Base-by-base conservation (phyloP, 2,329 filamentous ascomycete species). In the Scedosporium apiospermum region DNA sequence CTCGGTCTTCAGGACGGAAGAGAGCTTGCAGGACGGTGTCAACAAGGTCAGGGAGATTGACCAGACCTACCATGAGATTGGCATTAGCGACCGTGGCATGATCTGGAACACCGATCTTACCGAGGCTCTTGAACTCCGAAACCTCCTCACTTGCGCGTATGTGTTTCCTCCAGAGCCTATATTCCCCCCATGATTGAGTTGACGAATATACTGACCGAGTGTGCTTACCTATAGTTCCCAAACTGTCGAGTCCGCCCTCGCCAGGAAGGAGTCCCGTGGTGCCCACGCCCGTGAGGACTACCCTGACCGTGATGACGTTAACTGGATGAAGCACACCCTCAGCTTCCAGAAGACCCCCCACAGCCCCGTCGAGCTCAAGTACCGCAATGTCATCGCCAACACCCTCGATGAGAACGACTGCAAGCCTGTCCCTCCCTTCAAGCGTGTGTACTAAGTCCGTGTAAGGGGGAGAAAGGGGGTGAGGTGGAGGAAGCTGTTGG, bases 281-380 rank as follows among this genome's bases (percentile, higher is more conserved):
- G 95, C 95, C 26, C 95, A 99, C 78, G 95, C 95, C 68, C 90
- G 95, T 68, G 95, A 99, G 82, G 95, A 99, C 75, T 98, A 77
- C 84, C 93, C 93, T 63, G 93, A 98, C 18, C 89, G 95, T 81
- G 91, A 98, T 73, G 95, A 99, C 74, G 83, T 88, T 77, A 89
- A 96, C 77, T 98, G 93, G 93, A 97, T 97, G 93, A 98, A 98
- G 88, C 95, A 99, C 85, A 96, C 91, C 57, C 85, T 99, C 65
- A 91, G 88, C 68, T 99, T 89, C 89, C 95, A 99, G 84, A 96
- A 91, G 88, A 76, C 88, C 73, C 90, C 93, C 41, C 93, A 98
- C 72, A 89, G 89, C 73, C 86, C 91, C 79, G 86, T 95, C 63
- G 89, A 98, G 65, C 82, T 98, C 66, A 82, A 85, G 66, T 98